A percentile compares a stretch with the other conserved stretches of the same genome.
Conservation (phyloP, 345 rosid species). For the Hibiscus mutabilis region DNA sequence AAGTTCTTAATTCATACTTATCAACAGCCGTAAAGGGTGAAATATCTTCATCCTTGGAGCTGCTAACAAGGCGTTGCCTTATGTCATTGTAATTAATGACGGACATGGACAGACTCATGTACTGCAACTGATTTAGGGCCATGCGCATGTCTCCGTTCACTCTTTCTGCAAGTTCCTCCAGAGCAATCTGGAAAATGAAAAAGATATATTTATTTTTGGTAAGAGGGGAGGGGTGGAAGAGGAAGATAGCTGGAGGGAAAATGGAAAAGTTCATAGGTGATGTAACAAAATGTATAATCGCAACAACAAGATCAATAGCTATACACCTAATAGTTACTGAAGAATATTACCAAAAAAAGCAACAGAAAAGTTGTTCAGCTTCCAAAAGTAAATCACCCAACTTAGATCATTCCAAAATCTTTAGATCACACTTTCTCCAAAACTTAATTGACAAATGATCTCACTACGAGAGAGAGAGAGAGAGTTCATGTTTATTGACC, state of each 20-base stretch:
- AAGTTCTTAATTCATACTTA: slow-evolving; percentile 38
- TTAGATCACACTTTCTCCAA: background rate
- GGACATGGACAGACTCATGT: slow-evolving; percentile 91
- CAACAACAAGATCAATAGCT: background rate
- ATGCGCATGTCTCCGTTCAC: slow-evolving; percentile 94
- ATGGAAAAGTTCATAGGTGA: background rate
- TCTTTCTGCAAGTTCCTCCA: slow-evolving; percentile 94
- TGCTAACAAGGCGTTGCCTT: slow-evolving; percentile 73
- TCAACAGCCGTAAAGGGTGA: slow-evolving; percentile 98
- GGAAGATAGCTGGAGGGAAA: background rate
- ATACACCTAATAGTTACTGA: background rate
- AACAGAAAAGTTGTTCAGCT: background rate
- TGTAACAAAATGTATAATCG: background rate
- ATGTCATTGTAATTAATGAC: slow-evolving; percentile 82
- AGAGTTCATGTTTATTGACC: background rate
- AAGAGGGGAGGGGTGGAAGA: background rate
- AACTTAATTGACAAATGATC: background rate
- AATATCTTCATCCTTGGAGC: slow-evolving; percentile 95
- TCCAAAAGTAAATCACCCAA: background rate
- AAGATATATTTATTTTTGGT: background rate
- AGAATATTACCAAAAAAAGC: background rate
- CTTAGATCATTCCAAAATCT: background rate
- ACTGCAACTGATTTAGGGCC: slow-evolving; percentile 89
- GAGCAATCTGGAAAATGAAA: slow-evolving; percentile 51
- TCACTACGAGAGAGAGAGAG: background rate